Evolutionary conservation across 768 basidiomycete species (phyloP).

Genomic region (Pholiota microspora): DNA sequence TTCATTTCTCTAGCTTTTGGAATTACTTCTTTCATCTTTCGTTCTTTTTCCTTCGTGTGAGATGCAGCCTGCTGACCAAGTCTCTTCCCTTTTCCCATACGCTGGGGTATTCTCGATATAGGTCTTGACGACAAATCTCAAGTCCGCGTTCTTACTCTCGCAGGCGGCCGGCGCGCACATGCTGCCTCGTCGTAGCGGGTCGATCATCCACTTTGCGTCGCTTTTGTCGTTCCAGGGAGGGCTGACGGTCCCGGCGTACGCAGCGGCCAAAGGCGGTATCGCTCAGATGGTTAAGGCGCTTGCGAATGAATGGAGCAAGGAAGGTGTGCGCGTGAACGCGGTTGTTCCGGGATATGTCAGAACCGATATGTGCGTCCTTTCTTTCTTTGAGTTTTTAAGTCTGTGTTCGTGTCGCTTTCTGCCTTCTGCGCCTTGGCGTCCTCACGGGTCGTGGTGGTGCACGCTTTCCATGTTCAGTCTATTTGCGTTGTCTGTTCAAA

Average conservation of each 20-base stretch:
- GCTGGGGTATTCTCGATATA: slow-evolving; percentile 22
- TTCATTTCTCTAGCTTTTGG: not conserved
- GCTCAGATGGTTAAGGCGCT: slow-evolving; percentile 87
- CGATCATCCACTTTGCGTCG: slow-evolving; percentile 73
- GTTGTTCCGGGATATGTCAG: slow-evolving; percentile 88
- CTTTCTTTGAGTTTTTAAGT: slow-evolving; percentile 7
- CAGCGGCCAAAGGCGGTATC: slow-evolving; percentile 86
- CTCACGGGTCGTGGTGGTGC: not conserved
- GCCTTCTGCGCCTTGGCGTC: not conserved
- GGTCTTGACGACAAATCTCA: slow-evolving; percentile 88
- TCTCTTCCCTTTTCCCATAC: not conserved
- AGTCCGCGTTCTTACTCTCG: slow-evolving; percentile 80
- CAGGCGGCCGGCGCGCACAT: slow-evolving; percentile 90
- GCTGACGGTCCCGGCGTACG: slow-evolving; percentile 84
- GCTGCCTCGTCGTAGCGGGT: slow-evolving; percentile 65
- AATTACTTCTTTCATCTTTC: not conserved
- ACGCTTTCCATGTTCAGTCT: too few species aligned
- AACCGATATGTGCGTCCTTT: slow-evolving; percentile 73
- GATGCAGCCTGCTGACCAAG: not conserved
- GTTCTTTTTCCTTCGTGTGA: not conserved
- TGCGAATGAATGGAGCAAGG: slow-evolving; percentile 89
- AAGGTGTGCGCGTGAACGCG: slow-evolving; percentile 86
- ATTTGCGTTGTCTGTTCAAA: too few species aligned
- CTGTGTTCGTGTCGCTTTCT: slow-evolving; percentile 6
- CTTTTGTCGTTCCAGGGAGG: slow-evolving; percentile 64